These are phyloP conservation scores for Colletotrichum incanum DNA, from an alignment of 2,329 filamentous ascomycete species.

Conservation along the genomic window DNA sequence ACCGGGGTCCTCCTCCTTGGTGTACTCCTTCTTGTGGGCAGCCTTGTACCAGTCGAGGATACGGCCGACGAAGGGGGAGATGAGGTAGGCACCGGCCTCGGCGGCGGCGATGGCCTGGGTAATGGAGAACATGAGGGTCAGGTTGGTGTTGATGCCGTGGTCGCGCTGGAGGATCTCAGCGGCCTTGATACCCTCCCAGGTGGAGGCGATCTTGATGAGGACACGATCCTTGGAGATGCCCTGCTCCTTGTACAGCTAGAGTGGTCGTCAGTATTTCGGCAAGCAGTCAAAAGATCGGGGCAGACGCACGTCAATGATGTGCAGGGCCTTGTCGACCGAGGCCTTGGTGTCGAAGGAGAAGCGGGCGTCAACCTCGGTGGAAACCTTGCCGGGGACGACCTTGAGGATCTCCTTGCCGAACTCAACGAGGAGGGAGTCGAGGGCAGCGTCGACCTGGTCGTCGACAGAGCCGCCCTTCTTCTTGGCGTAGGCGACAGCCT, in stretches of 20 bases:
- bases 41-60: slow-evolving; percentile 99
- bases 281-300: background rate
- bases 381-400: slow-evolving; percentile 98
- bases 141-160: slow-evolving; percentile 97
- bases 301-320: slow-evolving; percentile 88
- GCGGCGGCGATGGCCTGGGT: slow-evolving; percentile 96
- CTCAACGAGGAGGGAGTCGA: slow-evolving; percentile 96
- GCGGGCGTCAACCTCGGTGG: slow-evolving; percentile 96
- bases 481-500: slow-evolving; percentile 90
- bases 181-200: slow-evolving; percentile 99
- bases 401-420: slow-evolving; percentile 98
- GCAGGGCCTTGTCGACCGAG: slow-evolving; percentile 94
- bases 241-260: slow-evolving; percentile 91
- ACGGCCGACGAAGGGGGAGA: slow-evolving; percentile 98
- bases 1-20: slow-evolving; percentile 92
- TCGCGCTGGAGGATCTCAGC: slow-evolving; percentile 96
- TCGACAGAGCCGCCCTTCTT: slow-evolving; percentile 77
- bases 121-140: slow-evolving; percentile 98
- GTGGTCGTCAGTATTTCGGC: slow-evolving; percentile 40
- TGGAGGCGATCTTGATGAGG: slow-evolving; percentile 99
- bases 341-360: slow-evolving; percentile 96
- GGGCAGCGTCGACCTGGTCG: slow-evolving; percentile 87
- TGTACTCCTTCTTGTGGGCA: slow-evolving; percentile 92
- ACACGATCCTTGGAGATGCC: slow-evolving; percentile 95
- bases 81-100: slow-evolving; percentile 96